These are phyloP conservation scores for Lactarius deliciosus DNA, from an alignment of 768 basidiomycete genomes.

Conservation along the genomic window DNA sequence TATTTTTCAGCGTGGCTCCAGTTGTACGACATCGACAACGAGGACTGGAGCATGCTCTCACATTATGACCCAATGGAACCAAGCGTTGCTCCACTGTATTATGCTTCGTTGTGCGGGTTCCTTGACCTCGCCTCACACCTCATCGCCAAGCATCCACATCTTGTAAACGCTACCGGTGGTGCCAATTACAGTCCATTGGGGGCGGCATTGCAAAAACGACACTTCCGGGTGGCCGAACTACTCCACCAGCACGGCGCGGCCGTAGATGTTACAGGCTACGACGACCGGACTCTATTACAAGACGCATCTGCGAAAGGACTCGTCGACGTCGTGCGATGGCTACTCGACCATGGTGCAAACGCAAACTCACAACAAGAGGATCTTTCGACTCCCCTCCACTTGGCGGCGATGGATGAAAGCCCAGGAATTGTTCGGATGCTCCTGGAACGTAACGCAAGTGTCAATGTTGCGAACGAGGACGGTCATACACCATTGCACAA, in stretches of 20 bases:
- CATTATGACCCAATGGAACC: too few species aligned
- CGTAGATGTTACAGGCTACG: neutral
- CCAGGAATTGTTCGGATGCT: neutral
- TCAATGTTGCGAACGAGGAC: neutral
- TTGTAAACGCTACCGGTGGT: neutral
- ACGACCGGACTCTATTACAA: neutral
- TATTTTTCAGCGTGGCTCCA: too few species aligned
- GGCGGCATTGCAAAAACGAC: neutral
- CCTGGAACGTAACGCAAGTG: neutral
- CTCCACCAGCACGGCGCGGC: neutral
- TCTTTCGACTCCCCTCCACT: too few species aligned
- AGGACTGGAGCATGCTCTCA: too few species aligned
- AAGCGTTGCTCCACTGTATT: neutral
- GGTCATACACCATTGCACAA: neutral
- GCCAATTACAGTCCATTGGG: neutral
- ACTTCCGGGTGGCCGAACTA: neutral
- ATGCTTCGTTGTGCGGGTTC: constrained; percentile 6
- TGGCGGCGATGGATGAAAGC: neutral
- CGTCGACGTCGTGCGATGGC: neutral
- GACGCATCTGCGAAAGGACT: neutral
- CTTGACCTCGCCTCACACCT: neutral
- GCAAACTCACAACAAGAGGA: neutral
- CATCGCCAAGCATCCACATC: neutral
- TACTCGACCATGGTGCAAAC: constrained; percentile 6
- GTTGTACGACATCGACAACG: too few species aligned